These are phyloP conservation scores for Solanum piurae DNA, from an alignment of 257 asterid genomes.

Conservation along the genomic window DNA sequence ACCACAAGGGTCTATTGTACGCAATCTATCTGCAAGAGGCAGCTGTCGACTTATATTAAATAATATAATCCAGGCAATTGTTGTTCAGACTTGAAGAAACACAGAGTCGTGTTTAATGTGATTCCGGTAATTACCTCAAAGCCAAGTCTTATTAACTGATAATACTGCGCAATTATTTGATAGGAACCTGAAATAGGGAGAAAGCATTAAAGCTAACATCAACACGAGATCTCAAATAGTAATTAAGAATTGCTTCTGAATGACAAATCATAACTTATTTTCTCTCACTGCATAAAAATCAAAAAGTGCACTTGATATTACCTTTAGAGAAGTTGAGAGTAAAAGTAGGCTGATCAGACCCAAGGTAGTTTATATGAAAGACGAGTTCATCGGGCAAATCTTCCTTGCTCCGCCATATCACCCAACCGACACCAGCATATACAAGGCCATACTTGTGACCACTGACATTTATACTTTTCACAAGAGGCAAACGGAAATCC, in stretches of 20 bases:
- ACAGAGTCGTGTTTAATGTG: background rate
- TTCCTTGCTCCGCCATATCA: slow-evolving; percentile 51
- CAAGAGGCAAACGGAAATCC: slow-evolving; percentile 76
- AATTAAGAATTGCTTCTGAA: background rate
- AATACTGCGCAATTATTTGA: slow-evolving; percentile 68
- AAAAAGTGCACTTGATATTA: background rate
- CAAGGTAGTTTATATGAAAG: slow-evolving; percentile 70
- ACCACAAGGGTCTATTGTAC: background rate
- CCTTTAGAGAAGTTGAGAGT: slow-evolving; percentile 81
- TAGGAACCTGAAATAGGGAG: slow-evolving; percentile 35
- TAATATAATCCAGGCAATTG: background rate
- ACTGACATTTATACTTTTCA: slow-evolving; percentile 74
- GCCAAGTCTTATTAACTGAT: slow-evolving; percentile 82
- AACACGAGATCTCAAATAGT: background rate
- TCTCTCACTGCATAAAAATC: background rate
- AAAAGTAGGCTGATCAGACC: slow-evolving; percentile 80
- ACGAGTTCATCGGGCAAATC: slow-evolving; percentile 64
- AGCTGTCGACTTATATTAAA: background rate
- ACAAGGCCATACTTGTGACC: slow-evolving; percentile 82
- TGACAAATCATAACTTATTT: background rate
- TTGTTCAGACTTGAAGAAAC: background rate
- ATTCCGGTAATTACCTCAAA: slow-evolving; percentile 42
- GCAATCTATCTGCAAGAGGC: background rate
- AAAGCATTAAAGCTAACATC: background rate
- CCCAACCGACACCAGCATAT: slow-evolving; percentile 80